phyloP scores from a whole-genome alignment of 106 monocot genomes.

The Allium sativum region DNA sequence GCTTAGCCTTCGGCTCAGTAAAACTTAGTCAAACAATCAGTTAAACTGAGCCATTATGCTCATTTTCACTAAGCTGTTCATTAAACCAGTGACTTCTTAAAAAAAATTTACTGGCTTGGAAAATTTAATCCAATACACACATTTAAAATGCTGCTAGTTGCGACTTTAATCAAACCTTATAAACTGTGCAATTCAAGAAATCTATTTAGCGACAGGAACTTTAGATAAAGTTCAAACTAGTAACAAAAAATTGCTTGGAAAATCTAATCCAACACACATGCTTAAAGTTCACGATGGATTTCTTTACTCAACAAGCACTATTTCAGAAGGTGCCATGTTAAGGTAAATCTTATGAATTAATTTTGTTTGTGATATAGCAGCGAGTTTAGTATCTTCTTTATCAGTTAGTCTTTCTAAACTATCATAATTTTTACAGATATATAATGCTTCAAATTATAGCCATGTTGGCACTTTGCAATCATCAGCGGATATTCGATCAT shows the following conservation, averaged over 20 bases:
- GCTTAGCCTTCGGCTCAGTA: too few relatives aligned
- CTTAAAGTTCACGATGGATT: slow-evolving; percentile 36
- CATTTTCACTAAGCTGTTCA: too few relatives aligned
- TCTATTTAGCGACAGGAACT: slow-evolving; percentile 49
- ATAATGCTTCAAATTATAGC: slow-evolving; percentile 30
- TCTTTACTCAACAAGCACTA: slow-evolving; percentile 28
- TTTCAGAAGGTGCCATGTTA: slow-evolving; percentile 41
- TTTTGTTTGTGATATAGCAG: too few relatives aligned
- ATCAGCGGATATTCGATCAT: slow-evolving; percentile 27
- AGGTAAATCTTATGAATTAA: slow-evolving; percentile 14
- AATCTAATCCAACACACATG: slow-evolving; percentile 29
- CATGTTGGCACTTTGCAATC: slow-evolving; percentile 35
- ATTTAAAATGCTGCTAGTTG: too few relatives aligned
- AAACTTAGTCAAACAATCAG: too few relatives aligned
- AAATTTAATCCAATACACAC: too few relatives aligned
- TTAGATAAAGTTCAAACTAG: slow-evolving; percentile 27
- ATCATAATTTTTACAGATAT: slow-evolving; percentile 16
- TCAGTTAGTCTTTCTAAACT: too few relatives aligned
- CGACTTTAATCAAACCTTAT: neutral
- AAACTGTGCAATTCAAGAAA: slow-evolving; percentile 22
- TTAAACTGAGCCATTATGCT: too few relatives aligned
- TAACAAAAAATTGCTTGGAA: slow-evolving; percentile 34
- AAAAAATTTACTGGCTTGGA: too few relatives aligned
- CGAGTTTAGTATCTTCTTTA: too few relatives aligned
- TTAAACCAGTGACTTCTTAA: too few relatives aligned